Evolutionary conservation across 108 stramenopile species (phyloP), one percentile per base, ranked within the genome.

Genomic region (Skeletonema menzelii): DNA sequence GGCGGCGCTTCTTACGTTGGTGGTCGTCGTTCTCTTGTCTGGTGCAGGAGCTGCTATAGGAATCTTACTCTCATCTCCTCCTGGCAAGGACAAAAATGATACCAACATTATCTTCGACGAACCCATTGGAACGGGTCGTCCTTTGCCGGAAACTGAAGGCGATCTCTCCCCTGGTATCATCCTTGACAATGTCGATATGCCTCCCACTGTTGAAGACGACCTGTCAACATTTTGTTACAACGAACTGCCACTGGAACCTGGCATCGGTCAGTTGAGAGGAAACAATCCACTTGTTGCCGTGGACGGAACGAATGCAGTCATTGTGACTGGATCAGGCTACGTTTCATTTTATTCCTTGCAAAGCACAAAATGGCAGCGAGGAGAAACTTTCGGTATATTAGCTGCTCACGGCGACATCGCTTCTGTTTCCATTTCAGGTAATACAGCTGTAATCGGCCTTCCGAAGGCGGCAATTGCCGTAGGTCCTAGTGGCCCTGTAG

Each of bases 251-350:
- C 49, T 53, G 8, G 6, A 53, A 53, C 49, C 49, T 24, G 70
- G 61, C 46, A 30, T 71, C 17, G 38, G 3, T 24, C 38, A 30
- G 35, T 37, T 72, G 20, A 27, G 11, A 17, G 70, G 6, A 15
- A 53, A 31, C 19, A 32, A 72, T 10, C 70, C 70, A 0, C 40
- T 55, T 27, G 31, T 63, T 30, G 70, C 70, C 17, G 42, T 63
- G 15, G 70, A 72, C 44, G 70, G 70, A 17, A 28, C 59, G 53
- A 53, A 72, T 49, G 70, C 70, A 26, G 53, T 72, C 1, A 46
- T 72, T 14, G 70, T 42, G 5, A 49, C 61, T 27, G 70, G 70
- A n/a, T 37, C 61, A 34, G 70, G 70, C 20, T 72, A 72, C 13
- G 58, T 72, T 13, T 59, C 59, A 12, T 71, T 71, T 30, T 71